Base-by-base conservation (phyloP, 1,139 yeast genomes). In the Debaryomyces fabryi region DNA sequence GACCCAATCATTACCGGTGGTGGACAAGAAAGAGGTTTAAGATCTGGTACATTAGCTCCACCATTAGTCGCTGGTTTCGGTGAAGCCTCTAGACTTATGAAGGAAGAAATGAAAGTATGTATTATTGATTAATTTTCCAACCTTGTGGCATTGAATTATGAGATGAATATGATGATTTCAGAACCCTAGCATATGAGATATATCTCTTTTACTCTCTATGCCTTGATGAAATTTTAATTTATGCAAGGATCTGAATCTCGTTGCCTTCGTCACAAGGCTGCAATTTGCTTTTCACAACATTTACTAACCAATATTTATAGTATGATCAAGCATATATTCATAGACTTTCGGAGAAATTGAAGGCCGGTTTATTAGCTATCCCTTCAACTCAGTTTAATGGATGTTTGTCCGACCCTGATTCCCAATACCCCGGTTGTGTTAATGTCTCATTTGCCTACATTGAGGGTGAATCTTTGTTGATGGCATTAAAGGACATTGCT, bases 401-500 rank as follows among this genome's bases (percentile, higher is more conserved):
- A 25, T 91, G 96, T 38, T 52, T 55, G 23, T 72, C 80, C 18
- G 78, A 77, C 40, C 80, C 81, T 52, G 78, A 85, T 57, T 64
- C 58, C 39, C 80, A 74, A 55, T 93, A 90, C 66, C 81, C 96
- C 2, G 99, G 99, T 41, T 93, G 99, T 76, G 96, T 93, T 49
- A 93, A 93, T 67, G 84, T 93, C 54, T 92, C 98, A 7, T 93
- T 93, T 72, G 98, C 98, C 7, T 93, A 92, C 65, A 88, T 93
- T 59, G 99, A 93, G 75, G 99, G 99, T 58, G 99, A 93, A 72
- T 92, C 98, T 0, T 78, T 93, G 58, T 77, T 93, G 60, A 93
- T 93, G 99, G 99, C 99, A 1, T 81, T 93, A 64, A 92, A 93
- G 65, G 99, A 93, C 67, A 90, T 93, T 64, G 99, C 99, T 0